These are phyloP conservation scores for Psilocybe sp. DNA, from an alignment of 768 basidiomycete genomes.

Conservation along the genomic window DNA sequence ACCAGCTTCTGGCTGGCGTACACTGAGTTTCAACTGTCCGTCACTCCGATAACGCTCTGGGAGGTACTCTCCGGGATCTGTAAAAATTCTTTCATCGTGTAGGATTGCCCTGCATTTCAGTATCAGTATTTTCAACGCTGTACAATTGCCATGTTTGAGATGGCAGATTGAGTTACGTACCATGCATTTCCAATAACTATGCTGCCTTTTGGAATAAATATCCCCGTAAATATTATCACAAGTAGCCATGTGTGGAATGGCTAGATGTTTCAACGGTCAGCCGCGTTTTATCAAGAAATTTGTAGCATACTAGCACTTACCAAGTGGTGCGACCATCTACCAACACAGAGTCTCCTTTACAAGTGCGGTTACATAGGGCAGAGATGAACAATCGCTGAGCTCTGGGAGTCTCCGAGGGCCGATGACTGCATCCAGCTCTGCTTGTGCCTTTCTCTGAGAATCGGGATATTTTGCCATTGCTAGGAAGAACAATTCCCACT, in stretches of 20 bases:
- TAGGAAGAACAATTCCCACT: constrained; percentile 21
- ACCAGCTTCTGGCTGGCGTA: constrained; percentile 20
- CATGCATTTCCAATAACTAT: constrained; percentile 28
- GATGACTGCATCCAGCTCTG: constrained; percentile 21
- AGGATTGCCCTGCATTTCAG: constrained; percentile 12
- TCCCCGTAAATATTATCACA: constrained; percentile 26
- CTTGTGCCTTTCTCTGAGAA: constrained; percentile 22
- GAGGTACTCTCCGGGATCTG: constrained; percentile 30
- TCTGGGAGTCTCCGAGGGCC: constrained; percentile 21
- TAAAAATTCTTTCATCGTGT: constrained; percentile 36
- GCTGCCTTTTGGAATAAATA: constrained; percentile 28
- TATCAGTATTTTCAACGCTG: background rate
- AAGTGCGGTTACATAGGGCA: constrained; percentile 13
- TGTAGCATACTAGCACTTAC: constrained; percentile 3
- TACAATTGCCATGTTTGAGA: background rate
- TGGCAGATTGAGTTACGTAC: constrained; percentile 9
- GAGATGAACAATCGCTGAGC: constrained; percentile 20
- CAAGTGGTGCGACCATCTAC: constrained; percentile 14
- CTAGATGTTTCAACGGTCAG: constrained; percentile 4
- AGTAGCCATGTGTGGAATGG: constrained; percentile 21
- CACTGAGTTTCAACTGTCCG: constrained; percentile 17
- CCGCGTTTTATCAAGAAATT: background rate
- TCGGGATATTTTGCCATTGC: constrained; percentile 23
- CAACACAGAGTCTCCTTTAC: constrained; percentile 17
- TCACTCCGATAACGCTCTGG: constrained; percentile 29